Percentiles rank a stretch among this genome's conserved stretches.
phyloP scores from a whole-genome alignment of 208 protist genomes.

The Crithidia fasciculata region DNA sequence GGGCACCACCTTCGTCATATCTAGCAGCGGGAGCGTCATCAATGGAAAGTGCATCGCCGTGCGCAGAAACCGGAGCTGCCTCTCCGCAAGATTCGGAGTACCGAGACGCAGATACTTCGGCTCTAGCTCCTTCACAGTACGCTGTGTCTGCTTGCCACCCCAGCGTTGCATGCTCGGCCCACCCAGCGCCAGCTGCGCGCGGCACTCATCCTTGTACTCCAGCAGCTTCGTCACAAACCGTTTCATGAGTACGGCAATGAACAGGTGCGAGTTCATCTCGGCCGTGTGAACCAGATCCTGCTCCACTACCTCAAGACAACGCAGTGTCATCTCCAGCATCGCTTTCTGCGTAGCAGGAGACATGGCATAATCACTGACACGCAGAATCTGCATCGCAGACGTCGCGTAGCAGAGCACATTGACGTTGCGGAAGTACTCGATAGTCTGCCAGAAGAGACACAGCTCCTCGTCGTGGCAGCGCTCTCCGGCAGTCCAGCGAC shows the following conservation, averaged over 20 bases:
- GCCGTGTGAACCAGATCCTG: background rate
- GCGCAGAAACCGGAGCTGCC: background rate
- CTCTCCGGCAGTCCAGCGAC: background rate
- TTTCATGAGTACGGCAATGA: background rate
- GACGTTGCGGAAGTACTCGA: background rate
- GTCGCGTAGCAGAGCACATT: background rate
- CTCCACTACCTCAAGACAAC: background rate
- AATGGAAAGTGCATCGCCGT: background rate
- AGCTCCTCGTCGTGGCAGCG: background rate
- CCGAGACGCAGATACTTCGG: background rate
- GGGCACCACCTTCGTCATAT: background rate
- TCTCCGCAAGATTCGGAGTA: background rate
- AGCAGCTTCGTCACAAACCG: background rate
- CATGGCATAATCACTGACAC: background rate
- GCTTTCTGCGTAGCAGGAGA: background rate
- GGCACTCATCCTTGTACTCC: background rate
- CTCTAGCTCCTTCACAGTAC: background rate
- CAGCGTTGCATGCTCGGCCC: no score
- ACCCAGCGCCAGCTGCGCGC: no score
- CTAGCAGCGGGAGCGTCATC: background rate
- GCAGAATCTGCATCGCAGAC: background rate
- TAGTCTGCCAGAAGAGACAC: background rate
- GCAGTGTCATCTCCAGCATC: background rate
- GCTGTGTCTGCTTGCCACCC: background rate
- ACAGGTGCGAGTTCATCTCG: background rate